Conservation (phyloP, 495 filamentous ascomycete genomes). For the Aspergillus nidulans region DNA sequence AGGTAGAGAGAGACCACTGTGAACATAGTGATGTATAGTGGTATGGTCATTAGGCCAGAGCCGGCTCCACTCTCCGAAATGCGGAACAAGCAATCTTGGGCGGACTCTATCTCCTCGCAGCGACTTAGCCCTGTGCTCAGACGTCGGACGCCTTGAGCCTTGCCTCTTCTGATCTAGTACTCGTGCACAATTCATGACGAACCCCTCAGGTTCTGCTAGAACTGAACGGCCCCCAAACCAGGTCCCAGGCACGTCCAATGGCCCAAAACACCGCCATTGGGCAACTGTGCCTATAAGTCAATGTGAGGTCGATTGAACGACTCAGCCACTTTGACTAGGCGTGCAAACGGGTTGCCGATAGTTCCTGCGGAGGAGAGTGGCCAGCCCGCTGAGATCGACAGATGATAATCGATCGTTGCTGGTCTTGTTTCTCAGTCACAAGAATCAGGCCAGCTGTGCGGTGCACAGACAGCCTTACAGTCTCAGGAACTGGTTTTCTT, state of each 20-base stretch:
- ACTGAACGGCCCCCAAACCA: too few relatives aligned
- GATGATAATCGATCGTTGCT: not conserved
- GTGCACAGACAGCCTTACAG: not conserved
- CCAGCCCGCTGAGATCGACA: not conserved
- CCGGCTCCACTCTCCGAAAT: too few relatives aligned
- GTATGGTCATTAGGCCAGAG: too few relatives aligned
- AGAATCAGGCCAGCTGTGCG: not conserved
- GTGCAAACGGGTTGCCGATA: not conserved
- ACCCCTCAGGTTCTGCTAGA: too few relatives aligned
- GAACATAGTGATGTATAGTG: too few relatives aligned
- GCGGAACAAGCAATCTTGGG: too few relatives aligned
- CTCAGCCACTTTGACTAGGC: not conserved
- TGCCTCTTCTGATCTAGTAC: too few relatives aligned
- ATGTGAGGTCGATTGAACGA: not conserved
- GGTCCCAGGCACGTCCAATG: not conserved
- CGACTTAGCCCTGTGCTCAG: too few relatives aligned
- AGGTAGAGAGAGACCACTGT: too few relatives aligned
- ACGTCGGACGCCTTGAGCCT: too few relatives aligned
- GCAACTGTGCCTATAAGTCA: not conserved
- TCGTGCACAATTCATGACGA: too few relatives aligned
- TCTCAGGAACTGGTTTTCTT: not conserved
- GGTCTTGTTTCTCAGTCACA: not conserved
- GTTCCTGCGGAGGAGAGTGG: not conserved
- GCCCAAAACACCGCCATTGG: not conserved
- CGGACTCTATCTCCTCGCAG: too few relatives aligned